phyloP scores from a whole-genome alignment of 352 stramenopile genomes.

The Pythium chondricola region DNA sequence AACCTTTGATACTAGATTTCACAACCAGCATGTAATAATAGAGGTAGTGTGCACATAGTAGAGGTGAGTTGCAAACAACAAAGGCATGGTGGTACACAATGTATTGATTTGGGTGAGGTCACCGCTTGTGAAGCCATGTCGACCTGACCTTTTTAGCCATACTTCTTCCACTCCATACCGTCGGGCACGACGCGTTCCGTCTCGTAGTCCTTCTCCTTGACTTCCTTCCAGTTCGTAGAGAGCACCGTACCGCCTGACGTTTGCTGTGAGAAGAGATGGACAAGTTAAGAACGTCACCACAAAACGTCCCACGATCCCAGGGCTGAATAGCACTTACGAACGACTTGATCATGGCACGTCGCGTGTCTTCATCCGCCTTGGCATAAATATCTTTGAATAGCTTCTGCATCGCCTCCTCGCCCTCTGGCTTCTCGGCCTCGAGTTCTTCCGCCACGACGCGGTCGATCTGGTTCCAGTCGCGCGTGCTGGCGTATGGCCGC shows the following conservation, averaged over 20 bases:
- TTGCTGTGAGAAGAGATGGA: slow-evolving; percentile 44
- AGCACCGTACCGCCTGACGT: slow-evolving; percentile 90
- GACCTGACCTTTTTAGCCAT: too few relatives aligned
- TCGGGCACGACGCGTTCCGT: slow-evolving; percentile 75
- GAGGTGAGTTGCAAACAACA: too few relatives aligned
- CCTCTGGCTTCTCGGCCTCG: slow-evolving; percentile 85
- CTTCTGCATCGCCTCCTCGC: slow-evolving; percentile 89
- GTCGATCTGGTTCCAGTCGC: slow-evolving; percentile 88
- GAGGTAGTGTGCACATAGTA: too few relatives aligned
- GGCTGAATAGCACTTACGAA: slow-evolving; percentile 58
- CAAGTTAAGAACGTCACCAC: not conserved
- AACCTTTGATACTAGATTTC: too few relatives aligned
- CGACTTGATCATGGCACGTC: slow-evolving; percentile 91
- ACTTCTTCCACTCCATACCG: slow-evolving; percentile 91
- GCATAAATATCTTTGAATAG: slow-evolving; percentile 91
- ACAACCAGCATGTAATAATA: too few relatives aligned
- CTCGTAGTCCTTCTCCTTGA: slow-evolving; percentile 88
- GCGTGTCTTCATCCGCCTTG: slow-evolving; percentile 87
- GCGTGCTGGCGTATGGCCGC: slow-evolving; percentile 73
- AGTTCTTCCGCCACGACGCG: slow-evolving; percentile 74
- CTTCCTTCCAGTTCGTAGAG: slow-evolving; percentile 90
- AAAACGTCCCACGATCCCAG: not conserved
- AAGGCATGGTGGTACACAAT: too few relatives aligned
- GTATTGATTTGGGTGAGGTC: too few relatives aligned
- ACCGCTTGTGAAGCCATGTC: too few relatives aligned